Evolutionary conservation across 176 grass and related monocot species (phyloP).

Genomic region (sorghum (Sorghum bicolor)): DNA sequence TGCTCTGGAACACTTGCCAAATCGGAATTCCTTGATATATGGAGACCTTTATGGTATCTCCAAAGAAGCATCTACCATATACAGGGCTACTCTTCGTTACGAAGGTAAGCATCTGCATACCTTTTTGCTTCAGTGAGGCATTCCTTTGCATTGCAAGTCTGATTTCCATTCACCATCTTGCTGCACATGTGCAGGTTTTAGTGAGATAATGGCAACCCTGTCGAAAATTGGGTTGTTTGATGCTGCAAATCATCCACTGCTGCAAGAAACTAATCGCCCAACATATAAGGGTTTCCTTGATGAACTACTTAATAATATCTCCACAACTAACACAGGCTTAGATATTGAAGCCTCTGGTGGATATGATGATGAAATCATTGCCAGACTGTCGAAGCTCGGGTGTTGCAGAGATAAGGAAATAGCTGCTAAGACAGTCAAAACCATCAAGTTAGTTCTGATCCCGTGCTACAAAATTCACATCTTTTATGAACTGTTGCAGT

Average conservation of each 20-base stretch:
- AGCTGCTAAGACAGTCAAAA: constrained; percentile 71
- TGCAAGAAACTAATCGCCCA: constrained; percentile 43
- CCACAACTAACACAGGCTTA: not conserved
- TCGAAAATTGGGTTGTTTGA: constrained; percentile 69
- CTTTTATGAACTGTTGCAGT: not conserved
- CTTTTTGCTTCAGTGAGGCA: not conserved
- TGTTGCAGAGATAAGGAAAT: constrained; percentile 68
- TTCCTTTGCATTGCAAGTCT: not conserved
- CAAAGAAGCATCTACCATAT: constrained; percentile 76
- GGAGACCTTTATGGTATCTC: constrained; percentile 90
- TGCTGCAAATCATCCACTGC: constrained; percentile 51
- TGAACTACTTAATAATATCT: constrained; percentile 44
- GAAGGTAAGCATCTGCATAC: constrained; percentile 54
- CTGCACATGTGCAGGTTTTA: constrained; percentile 62
- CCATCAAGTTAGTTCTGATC: constrained; percentile 69
- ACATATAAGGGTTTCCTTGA: constrained; percentile 64
- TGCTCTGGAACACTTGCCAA: constrained; percentile 87
- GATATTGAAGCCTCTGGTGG: constrained; percentile 19
- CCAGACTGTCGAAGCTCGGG: constrained; percentile 48
- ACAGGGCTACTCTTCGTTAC: constrained; percentile 93
- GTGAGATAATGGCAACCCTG: constrained; percentile 80
- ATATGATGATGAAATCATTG: constrained; percentile 63
- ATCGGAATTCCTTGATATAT: constrained; percentile 89
- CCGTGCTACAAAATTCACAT: constrained; percentile 3
- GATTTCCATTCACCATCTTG: constrained; percentile 14